phyloP scores from a whole-genome alignment of 2,329 filamentous ascomycete species.

The Metarhizium rileyi region DNA sequence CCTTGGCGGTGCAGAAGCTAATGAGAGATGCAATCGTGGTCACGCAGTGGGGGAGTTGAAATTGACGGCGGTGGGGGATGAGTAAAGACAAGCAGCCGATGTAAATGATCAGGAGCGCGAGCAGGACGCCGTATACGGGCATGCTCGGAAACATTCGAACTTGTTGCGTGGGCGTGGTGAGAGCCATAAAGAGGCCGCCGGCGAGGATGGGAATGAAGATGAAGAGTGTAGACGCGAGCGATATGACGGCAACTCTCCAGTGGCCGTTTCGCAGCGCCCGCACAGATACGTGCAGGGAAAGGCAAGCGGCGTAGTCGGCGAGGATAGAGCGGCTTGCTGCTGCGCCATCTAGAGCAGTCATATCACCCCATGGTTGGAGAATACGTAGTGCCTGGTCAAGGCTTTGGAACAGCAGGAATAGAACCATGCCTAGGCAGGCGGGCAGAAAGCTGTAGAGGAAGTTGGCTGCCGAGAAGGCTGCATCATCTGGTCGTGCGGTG shows the following conservation, averaged over 20 bases:
- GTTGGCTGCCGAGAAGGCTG: conserved; percentile 74
- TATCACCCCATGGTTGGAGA: conserved; percentile 59
- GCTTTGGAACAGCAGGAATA: conserved; percentile 58
- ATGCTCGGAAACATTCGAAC: conserved; percentile 64
- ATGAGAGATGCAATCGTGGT: conserved; percentile 67
- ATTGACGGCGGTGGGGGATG: conserved; percentile 48
- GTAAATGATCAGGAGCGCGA: conserved; percentile 63
- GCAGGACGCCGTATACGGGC: conserved; percentile 61
- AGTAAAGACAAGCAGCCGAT: conserved; percentile 52
- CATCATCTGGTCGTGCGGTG: conserved; percentile 44
- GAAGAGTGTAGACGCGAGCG: conserved; percentile 48
- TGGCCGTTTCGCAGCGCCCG: conserved; percentile 52
- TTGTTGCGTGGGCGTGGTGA: conserved; percentile 42
- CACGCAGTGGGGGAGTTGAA: conserved; percentile 63
- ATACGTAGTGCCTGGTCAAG: conserved; percentile 57
- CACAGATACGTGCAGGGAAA: conserved; percentile 50
- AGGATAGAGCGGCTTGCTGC: conserved; percentile 55
- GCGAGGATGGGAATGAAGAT: conserved; percentile 56
- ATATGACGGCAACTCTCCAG: conserved; percentile 54
- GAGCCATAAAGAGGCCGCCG: conserved; percentile 64
- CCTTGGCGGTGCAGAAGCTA: conserved; percentile 65
- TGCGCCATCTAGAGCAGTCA: conserved; percentile 47
- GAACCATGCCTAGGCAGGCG: conserved; percentile 53
- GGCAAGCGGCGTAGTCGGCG: conserved; percentile 58
- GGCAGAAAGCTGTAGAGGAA: conserved; percentile 79